phyloP scores from a whole-genome alignment of 768 basidiomycete species.

The Roridomyces roridus region DNA sequence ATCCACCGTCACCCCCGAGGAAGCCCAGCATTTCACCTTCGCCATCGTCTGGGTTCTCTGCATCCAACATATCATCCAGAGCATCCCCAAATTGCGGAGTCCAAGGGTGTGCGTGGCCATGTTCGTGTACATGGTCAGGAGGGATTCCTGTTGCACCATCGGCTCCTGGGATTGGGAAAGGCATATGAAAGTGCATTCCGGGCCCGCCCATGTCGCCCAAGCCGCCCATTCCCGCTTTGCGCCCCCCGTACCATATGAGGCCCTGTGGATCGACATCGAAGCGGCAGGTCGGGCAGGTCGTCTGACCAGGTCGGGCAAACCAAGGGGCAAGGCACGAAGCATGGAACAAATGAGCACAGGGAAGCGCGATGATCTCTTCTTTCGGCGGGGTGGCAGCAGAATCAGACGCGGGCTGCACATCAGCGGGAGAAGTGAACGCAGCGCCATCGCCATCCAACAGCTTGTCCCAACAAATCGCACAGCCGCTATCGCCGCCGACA shows the following conservation, averaged over 20 bases:
- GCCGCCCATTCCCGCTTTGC: neutral
- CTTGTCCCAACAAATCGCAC: slow-evolving; percentile 81
- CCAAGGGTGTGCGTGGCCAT: too few species aligned
- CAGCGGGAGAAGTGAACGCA: slow-evolving; percentile 26
- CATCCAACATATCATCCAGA: too few species aligned
- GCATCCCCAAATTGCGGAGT: too few species aligned
- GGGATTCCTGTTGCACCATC: neutral
- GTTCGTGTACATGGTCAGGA: neutral
- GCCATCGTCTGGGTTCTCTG: too few species aligned
- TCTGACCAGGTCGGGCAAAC: slow-evolving; percentile 80
- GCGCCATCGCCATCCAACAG: slow-evolving; percentile 56
- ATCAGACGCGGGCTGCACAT: slow-evolving; percentile 1
- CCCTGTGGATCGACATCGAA: slow-evolving; percentile 86
- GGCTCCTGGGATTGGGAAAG: neutral
- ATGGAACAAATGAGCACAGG: slow-evolving; percentile 86
- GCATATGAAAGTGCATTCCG: neutral
- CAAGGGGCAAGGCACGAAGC: slow-evolving; percentile 79
- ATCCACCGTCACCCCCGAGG: too few species aligned
- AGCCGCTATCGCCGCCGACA: slow-evolving; percentile 50
- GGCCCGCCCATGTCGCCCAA: neutral
- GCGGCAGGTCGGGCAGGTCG: slow-evolving; percentile 84
- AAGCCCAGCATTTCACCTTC: too few species aligned
- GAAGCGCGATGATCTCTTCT: slow-evolving; percentile 65
- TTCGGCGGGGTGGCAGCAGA: slow-evolving; percentile 31
- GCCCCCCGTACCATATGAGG: slow-evolving; percentile 36